phyloP scores from a whole-genome alignment of 805 yeast genomes.

The Candida bentonensis region DNA sequence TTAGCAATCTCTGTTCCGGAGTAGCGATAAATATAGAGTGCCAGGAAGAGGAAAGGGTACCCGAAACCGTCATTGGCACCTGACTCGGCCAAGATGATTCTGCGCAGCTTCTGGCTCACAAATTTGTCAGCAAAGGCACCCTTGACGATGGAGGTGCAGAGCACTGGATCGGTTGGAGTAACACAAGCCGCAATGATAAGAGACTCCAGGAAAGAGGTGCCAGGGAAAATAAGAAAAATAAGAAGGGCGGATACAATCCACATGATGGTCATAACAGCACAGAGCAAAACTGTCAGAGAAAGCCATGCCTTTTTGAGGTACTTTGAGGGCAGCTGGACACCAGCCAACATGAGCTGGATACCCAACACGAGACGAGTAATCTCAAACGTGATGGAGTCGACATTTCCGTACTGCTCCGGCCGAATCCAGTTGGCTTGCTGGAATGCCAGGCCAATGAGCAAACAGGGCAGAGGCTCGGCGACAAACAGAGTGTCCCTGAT shows the following conservation, averaged over 20 bases:
- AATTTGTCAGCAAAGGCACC: constrained; percentile 52
- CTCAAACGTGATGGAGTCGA: constrained; percentile 71
- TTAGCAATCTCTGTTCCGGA: constrained; percentile 39
- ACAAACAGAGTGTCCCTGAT: constrained; percentile 1
- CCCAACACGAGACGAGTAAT: constrained; percentile 51
- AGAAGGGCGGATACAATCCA: constrained; percentile 54
- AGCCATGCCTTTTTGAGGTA: constrained; percentile 48
- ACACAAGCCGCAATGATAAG: constrained; percentile 54
- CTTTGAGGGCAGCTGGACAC: constrained; percentile 58
- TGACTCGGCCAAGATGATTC: constrained; percentile 53
- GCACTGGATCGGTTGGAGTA: constrained; percentile 67
- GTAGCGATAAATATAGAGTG: constrained; percentile 39
- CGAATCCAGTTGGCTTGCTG: constrained; percentile 46
- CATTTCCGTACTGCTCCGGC: constrained; percentile 74
- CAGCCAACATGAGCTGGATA: constrained; percentile 58
- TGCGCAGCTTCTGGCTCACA: constrained; percentile 48
- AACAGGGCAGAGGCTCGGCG: constrained; percentile 3
- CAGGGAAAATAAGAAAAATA: constrained; percentile 48
- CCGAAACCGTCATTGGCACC: constrained; percentile 60
- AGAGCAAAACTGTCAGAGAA: constrained; percentile 40
- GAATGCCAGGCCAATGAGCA: constrained; percentile 2
- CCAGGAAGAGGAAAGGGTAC: constrained; percentile 48
- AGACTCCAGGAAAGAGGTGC: constrained; percentile 38
- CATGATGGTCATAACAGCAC: constrained; percentile 60
- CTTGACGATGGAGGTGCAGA: constrained; percentile 59